A percentile compares a stretch with the other conserved stretches of the same genome.
These are phyloP conservation scores for Chlamydomonas asymmetrica DNA, from an alignment of 139 green algal genomes.

Conservation along the genomic window DNA sequence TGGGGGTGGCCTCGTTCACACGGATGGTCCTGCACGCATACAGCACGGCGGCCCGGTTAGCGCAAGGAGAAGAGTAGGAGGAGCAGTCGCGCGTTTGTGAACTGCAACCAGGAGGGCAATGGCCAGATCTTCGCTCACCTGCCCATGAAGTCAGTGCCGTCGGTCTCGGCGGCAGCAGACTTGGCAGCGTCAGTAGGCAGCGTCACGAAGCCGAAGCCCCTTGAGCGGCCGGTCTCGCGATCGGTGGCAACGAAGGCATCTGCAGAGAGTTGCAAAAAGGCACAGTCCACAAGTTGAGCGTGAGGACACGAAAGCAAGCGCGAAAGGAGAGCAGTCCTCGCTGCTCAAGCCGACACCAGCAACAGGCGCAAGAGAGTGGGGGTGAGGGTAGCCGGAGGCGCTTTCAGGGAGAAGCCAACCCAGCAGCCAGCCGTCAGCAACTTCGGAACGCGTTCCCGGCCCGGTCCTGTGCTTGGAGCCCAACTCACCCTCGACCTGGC, in stretches of 20 bases:
- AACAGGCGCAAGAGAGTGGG: too few relatives aligned
- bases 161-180: conserved; percentile 23
- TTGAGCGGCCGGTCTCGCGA: conserved; percentile 66
- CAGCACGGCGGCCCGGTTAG: neutral
- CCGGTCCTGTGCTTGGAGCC: neutral
- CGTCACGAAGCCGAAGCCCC: conserved; percentile 80
- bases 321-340: too few relatives aligned
- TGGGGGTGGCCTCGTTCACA: conserved; percentile 59
- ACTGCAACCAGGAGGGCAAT: neutral
- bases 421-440: too few relatives aligned
- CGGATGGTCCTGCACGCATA: conserved; percentile 41
- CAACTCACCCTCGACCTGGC: conserved; percentile 49
- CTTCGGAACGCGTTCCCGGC: too few relatives aligned
- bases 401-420: too few relatives aligned
- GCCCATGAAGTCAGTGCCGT: conserved; percentile 58
- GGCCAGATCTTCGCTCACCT: neutral
- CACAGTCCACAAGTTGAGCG: too few relatives aligned
- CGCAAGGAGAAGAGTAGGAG: neutral
- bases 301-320: too few relatives aligned
- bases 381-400: too few relatives aligned
- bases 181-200: conserved; percentile 45
- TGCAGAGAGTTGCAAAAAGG: too few relatives aligned
- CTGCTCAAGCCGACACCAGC: too few relatives aligned
- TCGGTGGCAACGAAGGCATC: conserved; percentile 59
- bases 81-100: neutral